Percentiles rank a stretch among this genome's conserved stretches.
Evolutionary conservation across 2,329 filamentous ascomycete species (phyloP).

Genomic region (Alternaria alternata): DNA sequence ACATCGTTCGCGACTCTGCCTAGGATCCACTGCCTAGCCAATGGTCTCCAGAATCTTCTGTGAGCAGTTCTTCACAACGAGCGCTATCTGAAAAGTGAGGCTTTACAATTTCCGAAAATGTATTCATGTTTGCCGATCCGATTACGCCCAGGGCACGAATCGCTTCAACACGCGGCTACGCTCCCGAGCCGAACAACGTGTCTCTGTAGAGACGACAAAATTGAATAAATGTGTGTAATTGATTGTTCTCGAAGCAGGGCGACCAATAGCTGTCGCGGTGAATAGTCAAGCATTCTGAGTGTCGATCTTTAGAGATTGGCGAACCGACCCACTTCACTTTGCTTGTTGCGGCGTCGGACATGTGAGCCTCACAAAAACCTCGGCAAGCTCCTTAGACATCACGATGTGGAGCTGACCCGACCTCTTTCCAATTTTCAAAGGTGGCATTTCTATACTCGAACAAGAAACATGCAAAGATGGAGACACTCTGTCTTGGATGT

Average conservation of each 20-base stretch:
- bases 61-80: not conserved
- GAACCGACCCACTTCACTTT: slow-evolving; percentile 1
- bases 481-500: not conserved
- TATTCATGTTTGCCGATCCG: slow-evolving; percentile 5
- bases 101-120: not conserved
- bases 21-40: not conserved
- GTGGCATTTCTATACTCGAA: not conserved
- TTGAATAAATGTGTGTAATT: not conserved
- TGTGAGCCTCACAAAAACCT: slow-evolving; percentile 1
- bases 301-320: slow-evolving; percentile 1
- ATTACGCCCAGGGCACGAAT: not conserved
- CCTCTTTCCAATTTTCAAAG: not conserved
- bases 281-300: not conserved
- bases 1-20: not conserved
- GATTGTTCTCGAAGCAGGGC: not conserved
- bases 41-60: not conserved
- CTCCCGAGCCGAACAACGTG: not conserved
- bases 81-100: slow-evolving; percentile 1
- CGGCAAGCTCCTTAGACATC: not conserved
- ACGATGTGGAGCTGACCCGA: not conserved
- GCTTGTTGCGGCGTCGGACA: not conserved
- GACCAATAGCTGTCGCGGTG: not conserved
- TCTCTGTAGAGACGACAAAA: not conserved
- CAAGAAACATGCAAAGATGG: not conserved
- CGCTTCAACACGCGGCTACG: not conserved